Conservation (phyloP, 495 filamentous ascomycete species). For the Neurospora africana region DNA sequence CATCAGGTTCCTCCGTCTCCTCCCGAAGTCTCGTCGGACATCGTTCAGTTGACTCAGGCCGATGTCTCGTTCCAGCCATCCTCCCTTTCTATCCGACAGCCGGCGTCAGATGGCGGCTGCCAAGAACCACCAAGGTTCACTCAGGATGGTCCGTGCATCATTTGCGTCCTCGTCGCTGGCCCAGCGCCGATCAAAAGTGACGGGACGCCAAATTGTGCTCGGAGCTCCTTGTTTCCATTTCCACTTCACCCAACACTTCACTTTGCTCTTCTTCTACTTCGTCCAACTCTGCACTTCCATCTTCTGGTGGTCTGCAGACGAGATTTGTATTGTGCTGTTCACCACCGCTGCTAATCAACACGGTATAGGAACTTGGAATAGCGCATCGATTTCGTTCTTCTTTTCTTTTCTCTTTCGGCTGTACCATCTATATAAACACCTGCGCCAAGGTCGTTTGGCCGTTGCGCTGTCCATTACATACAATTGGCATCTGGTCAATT, state of each 20-base stretch:
- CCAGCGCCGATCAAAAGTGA: background rate
- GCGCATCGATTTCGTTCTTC: background rate
- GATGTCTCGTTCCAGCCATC: background rate
- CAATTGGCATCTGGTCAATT: background rate
- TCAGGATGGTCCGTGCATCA: background rate
- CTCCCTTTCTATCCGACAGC: background rate
- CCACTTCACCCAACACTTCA: background rate
- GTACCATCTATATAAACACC: background rate
- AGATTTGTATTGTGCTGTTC: background rate
- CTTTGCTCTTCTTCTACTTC: background rate
- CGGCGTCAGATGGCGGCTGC: background rate
- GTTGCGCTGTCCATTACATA: background rate
- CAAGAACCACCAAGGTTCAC: background rate
- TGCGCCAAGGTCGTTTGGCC: background rate
- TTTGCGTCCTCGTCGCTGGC: background rate
- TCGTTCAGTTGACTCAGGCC: constrained; percentile 15
- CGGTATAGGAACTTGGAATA: background rate
- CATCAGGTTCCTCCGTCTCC: background rate
- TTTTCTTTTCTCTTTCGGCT: background rate
- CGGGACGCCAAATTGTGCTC: background rate
- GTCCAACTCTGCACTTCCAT: background rate
- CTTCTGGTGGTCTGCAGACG: background rate
- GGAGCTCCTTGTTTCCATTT: background rate
- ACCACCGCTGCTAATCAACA: background rate
- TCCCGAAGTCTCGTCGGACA: background rate